Evolutionary conservation across 1,284 basidiomycete species (phyloP).

Genomic region (Boletus smithii): DNA sequence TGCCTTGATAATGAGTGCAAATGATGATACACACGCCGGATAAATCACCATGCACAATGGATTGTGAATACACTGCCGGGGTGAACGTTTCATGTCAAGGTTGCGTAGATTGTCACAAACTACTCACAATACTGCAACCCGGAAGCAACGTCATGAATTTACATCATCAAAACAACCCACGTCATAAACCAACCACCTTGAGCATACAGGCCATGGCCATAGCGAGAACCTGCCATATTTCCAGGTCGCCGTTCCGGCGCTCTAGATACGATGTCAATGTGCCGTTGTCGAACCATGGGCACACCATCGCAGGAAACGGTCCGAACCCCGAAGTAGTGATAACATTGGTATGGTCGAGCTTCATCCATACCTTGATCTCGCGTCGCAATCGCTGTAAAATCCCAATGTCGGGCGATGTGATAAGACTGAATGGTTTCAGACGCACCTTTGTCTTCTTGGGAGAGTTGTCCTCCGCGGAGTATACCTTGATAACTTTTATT

Average conservation of each 20-base stretch:
- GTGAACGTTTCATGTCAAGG: not conserved
- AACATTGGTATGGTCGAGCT: constrained; percentile 8
- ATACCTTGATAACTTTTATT: constrained; percentile 12
- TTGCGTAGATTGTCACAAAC: not conserved
- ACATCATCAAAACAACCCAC: not conserved
- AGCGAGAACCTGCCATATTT: not conserved
- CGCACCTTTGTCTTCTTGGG: constrained; percentile 2
- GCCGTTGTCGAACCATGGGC: constrained; percentile 14
- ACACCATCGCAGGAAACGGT: constrained; percentile 12
- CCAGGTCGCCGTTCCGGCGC: not conserved
- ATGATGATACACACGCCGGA: constrained; percentile 7
- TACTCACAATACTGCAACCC: constrained; percentile 13
- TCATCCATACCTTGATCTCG: constrained; percentile 15
- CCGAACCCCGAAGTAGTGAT: constrained; percentile 2
- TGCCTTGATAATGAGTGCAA: too few species aligned
- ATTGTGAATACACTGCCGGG: constrained; percentile 11
- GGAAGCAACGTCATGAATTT: constrained; percentile 9
- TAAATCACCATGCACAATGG: constrained; percentile 12
- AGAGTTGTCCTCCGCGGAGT: not conserved
- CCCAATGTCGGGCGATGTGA: not conserved
- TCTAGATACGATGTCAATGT: constrained; percentile 11
- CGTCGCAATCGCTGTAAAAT: constrained; percentile 6
- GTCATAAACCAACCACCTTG: not conserved
- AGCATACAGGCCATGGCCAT: not conserved
- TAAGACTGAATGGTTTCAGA: too few species aligned